Evolutionary conservation across 2,329 filamentous ascomycete species (phyloP).

Genomic region (Blastomyces percursus): DNA sequence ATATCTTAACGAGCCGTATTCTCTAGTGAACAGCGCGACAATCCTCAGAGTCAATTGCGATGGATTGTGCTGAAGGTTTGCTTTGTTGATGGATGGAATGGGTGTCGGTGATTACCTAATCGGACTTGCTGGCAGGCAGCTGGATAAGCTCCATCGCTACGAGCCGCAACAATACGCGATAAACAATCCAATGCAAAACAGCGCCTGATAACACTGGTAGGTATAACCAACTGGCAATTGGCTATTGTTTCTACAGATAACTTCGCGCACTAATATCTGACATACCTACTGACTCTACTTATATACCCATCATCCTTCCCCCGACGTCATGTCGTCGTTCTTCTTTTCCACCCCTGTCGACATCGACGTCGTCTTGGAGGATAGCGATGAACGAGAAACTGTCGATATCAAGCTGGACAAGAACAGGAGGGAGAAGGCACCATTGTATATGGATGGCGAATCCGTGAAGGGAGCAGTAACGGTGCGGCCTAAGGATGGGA

Average conservation of each 20-base stretch:
- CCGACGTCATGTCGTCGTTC: slow-evolving; percentile 73
- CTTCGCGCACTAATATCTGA: not conserved
- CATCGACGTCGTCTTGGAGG: slow-evolving; percentile 96
- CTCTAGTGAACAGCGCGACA: not conserved
- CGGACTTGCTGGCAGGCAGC: too few relatives aligned
- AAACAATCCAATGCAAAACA: not conserved
- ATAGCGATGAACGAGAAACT: slow-evolving; percentile 85
- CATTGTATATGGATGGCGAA: slow-evolving; percentile 95
- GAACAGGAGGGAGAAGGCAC: slow-evolving; percentile 91
- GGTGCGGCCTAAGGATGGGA: slow-evolving; percentile 92
- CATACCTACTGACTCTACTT: not conserved
- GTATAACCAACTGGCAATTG: not conserved
- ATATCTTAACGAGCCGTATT: not conserved
- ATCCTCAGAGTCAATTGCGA: too few relatives aligned
- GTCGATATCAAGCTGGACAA: slow-evolving; percentile 98
- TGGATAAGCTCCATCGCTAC: not conserved
- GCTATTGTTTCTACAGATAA: not conserved
- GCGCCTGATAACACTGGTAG: not conserved
- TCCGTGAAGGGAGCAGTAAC: slow-evolving; percentile 95
- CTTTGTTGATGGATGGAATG: too few relatives aligned
- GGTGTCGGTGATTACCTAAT: too few relatives aligned
- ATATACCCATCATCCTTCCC: not conserved
- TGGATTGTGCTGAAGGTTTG: too few relatives aligned
- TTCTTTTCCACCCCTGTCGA: slow-evolving; percentile 98
- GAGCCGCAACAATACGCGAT: not conserved